Base-by-base conservation (phyloP, 2,329 filamentous ascomycete genomes). In the Cryphonectria radicalis region DNA sequence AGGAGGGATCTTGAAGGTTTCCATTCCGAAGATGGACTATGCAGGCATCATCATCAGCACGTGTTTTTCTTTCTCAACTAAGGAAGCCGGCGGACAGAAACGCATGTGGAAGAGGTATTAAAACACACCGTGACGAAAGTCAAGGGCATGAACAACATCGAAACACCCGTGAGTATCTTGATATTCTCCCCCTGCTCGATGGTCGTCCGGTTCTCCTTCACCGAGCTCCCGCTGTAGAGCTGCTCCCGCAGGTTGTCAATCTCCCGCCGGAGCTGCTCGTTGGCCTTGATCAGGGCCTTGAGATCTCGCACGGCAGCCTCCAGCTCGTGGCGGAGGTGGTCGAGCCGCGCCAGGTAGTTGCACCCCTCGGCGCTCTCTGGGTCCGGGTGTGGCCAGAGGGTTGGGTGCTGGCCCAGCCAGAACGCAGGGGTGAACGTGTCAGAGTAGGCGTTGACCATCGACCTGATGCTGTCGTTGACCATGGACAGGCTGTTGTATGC, bases 111-210 rank as follows among this genome's bases (percentile, higher is more conserved):
- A 3, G 32, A n/a, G 37, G 37, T 25, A n/a, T n/a, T n/a, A 4
- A 2, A 35, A 77, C 81, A 74, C 68, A 84, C 83, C 19, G 88
- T 90, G 8, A 89, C 88, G 76, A 90, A 90, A 0, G 87, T 90
- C 32, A 90, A 78, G 2, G 88, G 89, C 28, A 90, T 80, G 76
- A 90, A 90, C 74, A 90, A 84, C 76, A 90, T 86, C 63, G 86
- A 88, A 50, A 90, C 88, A 65, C 89, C 83, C 5, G 89, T 90
- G 63, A 91, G 76, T 43, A 86, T 80, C 74, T 88, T 88, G 75
- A 90, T 89, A 76, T 90, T 90, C 73, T 89, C 85, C 1, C 89
- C 88, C 76, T 91, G 89, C 70, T 90, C 88, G 50, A 91, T 89
- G 22, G 86, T 88, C 74, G 89, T 85, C 19, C 89, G 80, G 57